These are phyloP conservation scores for Cylindrotheca fusiformis DNA, from an alignment of 108 stramenopile species.

Conservation along the genomic window DNA sequence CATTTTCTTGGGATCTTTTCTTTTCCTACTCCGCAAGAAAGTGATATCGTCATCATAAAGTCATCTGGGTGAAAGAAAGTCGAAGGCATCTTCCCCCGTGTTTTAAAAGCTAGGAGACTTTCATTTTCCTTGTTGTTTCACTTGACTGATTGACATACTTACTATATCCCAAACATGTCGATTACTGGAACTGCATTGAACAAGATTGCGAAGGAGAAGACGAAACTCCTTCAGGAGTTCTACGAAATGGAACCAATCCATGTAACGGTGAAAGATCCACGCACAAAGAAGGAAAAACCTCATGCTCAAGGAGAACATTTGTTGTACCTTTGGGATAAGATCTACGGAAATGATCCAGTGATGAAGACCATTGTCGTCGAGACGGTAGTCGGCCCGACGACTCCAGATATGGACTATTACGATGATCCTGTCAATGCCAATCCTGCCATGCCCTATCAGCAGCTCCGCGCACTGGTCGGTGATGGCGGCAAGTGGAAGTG, in stretches of 20 bases:
- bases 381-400: constrained; percentile 7
- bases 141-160: background rate
- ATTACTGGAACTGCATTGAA: background rate
- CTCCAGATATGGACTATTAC: constrained; percentile 7
- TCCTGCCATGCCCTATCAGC: constrained; percentile 19
- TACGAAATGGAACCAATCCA: constrained; percentile 18
- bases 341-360: constrained; percentile 5
- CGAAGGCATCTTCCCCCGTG: too few relatives aligned
- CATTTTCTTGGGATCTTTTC: too few relatives aligned
- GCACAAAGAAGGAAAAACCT: constrained; percentile 8
- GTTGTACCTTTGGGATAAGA: constrained; percentile 4
- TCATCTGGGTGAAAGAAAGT: too few relatives aligned
- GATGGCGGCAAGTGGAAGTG: constrained; percentile 20
- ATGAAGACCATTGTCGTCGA: constrained; percentile 10
- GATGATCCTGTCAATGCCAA: constrained; percentile 7
- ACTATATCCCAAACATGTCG: background rate
- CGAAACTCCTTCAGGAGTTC: constrained; percentile 1
- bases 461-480: constrained; percentile 12
- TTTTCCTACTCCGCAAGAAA: too few relatives aligned
- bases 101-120: too few relatives aligned
- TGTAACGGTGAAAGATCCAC: constrained; percentile 7
- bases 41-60: too few relatives aligned
- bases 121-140: too few relatives aligned
- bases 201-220: constrained; percentile 9
- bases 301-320: constrained; percentile 10